phyloP scores from a whole-genome alignment of 345 rosid genomes.

The Mangifera indica region DNA sequence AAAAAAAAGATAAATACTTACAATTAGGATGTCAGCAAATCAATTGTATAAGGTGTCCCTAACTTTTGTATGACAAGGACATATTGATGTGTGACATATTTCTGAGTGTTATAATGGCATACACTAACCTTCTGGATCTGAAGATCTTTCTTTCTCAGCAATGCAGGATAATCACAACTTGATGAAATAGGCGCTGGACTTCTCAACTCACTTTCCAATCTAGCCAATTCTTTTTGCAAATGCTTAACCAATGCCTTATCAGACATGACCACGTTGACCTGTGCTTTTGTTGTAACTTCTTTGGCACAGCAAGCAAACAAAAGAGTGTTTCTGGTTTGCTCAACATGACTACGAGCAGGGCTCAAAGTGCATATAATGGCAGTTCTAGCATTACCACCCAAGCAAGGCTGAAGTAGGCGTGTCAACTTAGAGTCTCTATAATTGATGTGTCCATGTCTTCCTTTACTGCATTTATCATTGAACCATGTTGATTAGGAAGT shows the following conservation, averaged over 20 bases:
- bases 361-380: constrained; percentile 95
- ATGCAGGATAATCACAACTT: constrained; percentile 56
- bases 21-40: background rate
- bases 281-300: constrained; percentile 95
- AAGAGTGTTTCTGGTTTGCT: constrained; percentile 96
- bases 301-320: constrained; percentile 96
- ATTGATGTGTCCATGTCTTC: constrained; percentile 91
- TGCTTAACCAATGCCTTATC: constrained; percentile 98
- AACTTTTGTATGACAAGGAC: background rate
- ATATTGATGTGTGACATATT: background rate
- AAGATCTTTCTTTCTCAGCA: constrained; percentile 81
- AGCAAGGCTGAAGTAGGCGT: constrained; percentile 86
- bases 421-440: constrained; percentile 97
- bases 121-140: constrained; percentile 80
- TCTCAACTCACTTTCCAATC: constrained; percentile 88
- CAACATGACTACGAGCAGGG: constrained; percentile 95
- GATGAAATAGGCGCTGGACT: constrained; percentile 59
- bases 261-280: constrained; percentile 97
- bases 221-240: constrained; percentile 84
- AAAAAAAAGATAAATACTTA: background rate
- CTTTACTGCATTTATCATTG: constrained; percentile 59
- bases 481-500: constrained; percentile 20
- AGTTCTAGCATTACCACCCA: constrained; percentile 97
- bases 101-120: constrained; percentile 14
- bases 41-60: constrained; percentile 2